Evolutionary conservation across 345 rosid species (phyloP).

Genomic region (Rhodamnia rubescens): DNA sequence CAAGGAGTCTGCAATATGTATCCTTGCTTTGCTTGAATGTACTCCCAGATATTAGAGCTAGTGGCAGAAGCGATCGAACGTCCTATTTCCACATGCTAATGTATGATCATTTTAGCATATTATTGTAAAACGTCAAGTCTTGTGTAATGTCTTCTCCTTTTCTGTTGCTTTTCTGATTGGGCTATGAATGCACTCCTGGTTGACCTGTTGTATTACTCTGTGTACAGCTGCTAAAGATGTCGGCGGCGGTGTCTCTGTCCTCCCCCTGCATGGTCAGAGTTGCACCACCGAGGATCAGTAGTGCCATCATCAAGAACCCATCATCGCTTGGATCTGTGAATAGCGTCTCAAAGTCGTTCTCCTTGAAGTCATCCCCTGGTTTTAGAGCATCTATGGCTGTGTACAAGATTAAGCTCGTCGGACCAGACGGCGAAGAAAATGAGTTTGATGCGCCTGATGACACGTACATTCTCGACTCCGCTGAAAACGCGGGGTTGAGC

Average conservation of each 20-base stretch:
- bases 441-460: conserved; percentile 68
- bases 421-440: conserved; percentile 50
- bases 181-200: background rate
- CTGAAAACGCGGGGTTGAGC: conserved; percentile 77
- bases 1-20: background rate
- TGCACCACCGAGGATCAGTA: conserved; percentile 16
- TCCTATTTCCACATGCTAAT: background rate
- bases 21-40: background rate
- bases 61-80: no score
- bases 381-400: conserved; percentile 44
- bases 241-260: conserved; percentile 34
- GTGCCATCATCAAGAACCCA: conserved; percentile 16
- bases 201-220: conserved; percentile 3
- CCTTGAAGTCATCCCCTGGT: conserved; percentile 47
- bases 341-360: conserved; percentile 41
- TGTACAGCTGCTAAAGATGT: conserved; percentile 21
- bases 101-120: background rate
- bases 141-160: background rate
- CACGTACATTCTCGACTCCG: conserved; percentile 67
- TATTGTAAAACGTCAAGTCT: background rate
- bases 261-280: conserved; percentile 34
- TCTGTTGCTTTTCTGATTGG: background rate
- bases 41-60: background rate
- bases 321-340: conserved; percentile 35
- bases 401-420: conserved; percentile 73